Conservation (phyloP, 495 filamentous ascomycete genomes). For the Talaromyces wortmannii region DNA sequence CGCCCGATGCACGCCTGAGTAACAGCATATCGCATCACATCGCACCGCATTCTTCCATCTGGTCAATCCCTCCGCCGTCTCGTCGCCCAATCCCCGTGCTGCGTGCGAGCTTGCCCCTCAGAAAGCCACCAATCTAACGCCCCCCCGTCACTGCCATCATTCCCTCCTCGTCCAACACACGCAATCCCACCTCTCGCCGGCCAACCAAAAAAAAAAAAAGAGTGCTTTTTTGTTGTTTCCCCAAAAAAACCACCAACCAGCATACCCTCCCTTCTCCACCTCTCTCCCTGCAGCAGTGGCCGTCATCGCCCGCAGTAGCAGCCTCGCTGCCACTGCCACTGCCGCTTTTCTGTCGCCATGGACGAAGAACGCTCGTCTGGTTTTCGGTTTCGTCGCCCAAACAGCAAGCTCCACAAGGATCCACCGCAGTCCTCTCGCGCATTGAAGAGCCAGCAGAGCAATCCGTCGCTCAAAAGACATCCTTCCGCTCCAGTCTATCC, state of each 20-base stretch:
- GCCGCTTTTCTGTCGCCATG: conserved; percentile 17
- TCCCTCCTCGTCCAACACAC: no score
- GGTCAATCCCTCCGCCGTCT: not conserved
- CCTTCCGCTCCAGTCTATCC: conserved; percentile 60
- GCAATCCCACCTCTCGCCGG: no score
- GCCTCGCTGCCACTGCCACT: not conserved
- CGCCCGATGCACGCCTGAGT: not conserved
- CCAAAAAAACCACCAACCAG: no score
- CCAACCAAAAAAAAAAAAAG: no score
- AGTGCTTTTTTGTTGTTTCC: no score
- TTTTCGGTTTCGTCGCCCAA: conserved; percentile 40
- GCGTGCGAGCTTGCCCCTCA: not conserved
- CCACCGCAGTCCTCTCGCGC: conserved; percentile 32
- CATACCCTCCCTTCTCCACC: not conserved
- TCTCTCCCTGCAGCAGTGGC: not conserved
- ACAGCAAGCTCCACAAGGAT: conserved; percentile 44
- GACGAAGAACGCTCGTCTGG: conserved; percentile 30
- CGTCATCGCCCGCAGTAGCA: not conserved
- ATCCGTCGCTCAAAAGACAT: conserved; percentile 54
- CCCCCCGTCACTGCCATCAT: not conserved
- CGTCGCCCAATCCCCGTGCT: not conserved
- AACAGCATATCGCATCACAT: not conserved
- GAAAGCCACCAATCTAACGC: not conserved
- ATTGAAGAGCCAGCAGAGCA: conserved; percentile 38
- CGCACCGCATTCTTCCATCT: no score